phyloP scores from a whole-genome alignment of 1,139 yeast species.

The Lodderomyces orthopsilosis region DNA sequence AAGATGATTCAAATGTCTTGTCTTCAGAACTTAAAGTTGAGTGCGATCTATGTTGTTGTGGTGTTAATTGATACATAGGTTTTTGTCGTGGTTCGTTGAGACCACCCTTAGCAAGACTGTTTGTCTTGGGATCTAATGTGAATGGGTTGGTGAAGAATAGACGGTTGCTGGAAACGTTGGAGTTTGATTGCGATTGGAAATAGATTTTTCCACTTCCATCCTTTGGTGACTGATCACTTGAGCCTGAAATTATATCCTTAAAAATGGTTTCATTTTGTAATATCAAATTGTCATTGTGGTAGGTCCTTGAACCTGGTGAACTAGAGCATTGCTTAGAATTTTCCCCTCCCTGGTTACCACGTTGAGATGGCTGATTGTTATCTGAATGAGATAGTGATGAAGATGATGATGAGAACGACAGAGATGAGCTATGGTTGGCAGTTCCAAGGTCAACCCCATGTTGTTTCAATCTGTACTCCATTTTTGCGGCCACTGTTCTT shows the following conservation, averaged over 20 bases:
- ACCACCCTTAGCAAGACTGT: background rate
- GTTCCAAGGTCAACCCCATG: background rate
- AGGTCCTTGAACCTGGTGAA: conserved; percentile 1
- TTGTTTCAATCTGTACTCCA: conserved; percentile 31
- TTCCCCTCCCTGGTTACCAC: conserved; percentile 1
- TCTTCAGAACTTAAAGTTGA: background rate
- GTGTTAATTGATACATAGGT: background rate
- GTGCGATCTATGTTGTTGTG: background rate
- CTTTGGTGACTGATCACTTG: background rate
- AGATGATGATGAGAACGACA: conserved; percentile 5
- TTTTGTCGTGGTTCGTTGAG: no score
- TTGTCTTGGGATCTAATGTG: conserved; percentile 2
- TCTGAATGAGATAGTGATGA: background rate
- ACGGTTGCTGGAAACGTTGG: background rate
- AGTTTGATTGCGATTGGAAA: background rate
- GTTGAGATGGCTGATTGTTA: background rate
- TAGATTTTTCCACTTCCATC: background rate
- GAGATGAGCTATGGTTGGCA: background rate
- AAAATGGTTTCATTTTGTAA: conserved; percentile 2
- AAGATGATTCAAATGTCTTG: background rate
- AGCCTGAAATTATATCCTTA: background rate
- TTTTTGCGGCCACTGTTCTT: conserved; percentile 44
- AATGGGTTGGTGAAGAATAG: background rate
- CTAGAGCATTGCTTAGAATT: conserved; percentile 18
- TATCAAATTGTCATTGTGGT: conserved; percentile 2